Conservation (phyloP, 352 stramenopile genomes). For the Lagenidium giganteum region DNA sequence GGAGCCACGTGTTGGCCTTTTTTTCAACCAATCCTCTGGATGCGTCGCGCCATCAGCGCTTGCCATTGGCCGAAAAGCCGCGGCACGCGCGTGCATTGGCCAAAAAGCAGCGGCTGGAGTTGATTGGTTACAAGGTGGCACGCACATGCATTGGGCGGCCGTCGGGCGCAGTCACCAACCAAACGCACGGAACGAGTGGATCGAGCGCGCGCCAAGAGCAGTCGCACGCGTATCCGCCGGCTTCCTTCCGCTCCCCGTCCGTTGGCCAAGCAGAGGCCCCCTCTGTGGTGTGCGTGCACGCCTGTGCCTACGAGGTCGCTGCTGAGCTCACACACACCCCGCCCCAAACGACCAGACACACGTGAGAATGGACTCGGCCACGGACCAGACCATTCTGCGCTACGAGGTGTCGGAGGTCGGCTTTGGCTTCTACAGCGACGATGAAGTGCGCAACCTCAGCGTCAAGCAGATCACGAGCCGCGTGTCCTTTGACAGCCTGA, state of each 20-base stretch:
- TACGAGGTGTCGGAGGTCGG: constrained; percentile 88
- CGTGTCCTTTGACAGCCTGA: constrained; percentile 93
- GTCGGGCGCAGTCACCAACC: too few relatives aligned
- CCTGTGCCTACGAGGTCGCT: not conserved
- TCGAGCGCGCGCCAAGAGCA: not conserved
- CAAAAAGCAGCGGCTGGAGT: constrained; percentile 16
- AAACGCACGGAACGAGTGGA: too few relatives aligned
- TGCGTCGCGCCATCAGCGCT: too few relatives aligned
- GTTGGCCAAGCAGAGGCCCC: not conserved
- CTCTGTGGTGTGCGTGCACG: not conserved
- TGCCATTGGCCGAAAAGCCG: too few relatives aligned
- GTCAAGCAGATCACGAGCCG: constrained; percentile 96
- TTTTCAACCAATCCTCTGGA: not conserved
- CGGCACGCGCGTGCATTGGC: too few relatives aligned
- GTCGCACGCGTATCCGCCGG: not conserved
- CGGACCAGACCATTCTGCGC: constrained; percentile 87
- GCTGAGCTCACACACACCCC: not conserved
- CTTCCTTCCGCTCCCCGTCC: not conserved
- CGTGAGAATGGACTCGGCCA: constrained; percentile 71
- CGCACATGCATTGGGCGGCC: not conserved
- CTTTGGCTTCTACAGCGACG: constrained; percentile 98
- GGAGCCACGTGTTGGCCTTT: too few relatives aligned
- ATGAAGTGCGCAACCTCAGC: constrained; percentile 94
- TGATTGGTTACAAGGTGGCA: constrained; percentile 16
- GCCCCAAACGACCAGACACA: not conserved